Evolutionary conservation across 2,329 filamentous ascomycete species (phyloP).

Genomic region (Drechslerella coelobrocha): DNA sequence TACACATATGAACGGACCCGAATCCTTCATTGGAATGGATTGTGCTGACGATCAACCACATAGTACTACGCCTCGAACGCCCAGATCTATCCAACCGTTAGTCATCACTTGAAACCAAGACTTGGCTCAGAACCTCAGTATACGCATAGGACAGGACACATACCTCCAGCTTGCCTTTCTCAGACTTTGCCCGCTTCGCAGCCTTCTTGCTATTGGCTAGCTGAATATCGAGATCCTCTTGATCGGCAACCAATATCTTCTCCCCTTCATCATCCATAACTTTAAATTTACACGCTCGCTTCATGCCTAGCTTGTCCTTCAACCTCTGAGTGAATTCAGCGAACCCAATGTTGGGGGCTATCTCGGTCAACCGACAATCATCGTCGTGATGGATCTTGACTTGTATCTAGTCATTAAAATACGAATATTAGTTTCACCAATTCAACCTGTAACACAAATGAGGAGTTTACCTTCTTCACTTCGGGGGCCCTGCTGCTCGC

Average conservation of each 20-base stretch:
- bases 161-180: conserved; percentile 95
- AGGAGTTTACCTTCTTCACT: conserved; percentile 52
- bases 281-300: conserved; percentile 84
- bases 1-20: background rate
- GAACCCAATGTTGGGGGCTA: conserved; percentile 75
- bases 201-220: conserved; percentile 72
- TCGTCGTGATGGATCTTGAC: conserved; percentile 85
- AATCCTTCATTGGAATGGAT: background rate
- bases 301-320: conserved; percentile 82
- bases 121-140: background rate
- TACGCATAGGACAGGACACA: conserved; percentile 58
- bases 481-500: conserved; percentile 55
- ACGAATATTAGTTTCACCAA: conserved; percentile 14
- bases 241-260: conserved; percentile 96
- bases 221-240: conserved; percentile 92
- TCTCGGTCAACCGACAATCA: conserved; percentile 92
- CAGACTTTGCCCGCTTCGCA: conserved; percentile 75
- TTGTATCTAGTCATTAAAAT: conserved; percentile 67
- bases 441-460: background rate
- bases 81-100: conserved; percentile 30
- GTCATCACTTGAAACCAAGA: background rate
- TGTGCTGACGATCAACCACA: background rate
- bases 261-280: conserved; percentile 84
- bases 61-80: conserved; percentile 30
- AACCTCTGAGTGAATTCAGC: conserved; percentile 79